A percentile compares a stretch with the other conserved stretches of the same genome.
These are phyloP conservation scores for Termitomyces sp. DNA, from an alignment of 768 basidiomycete species.

Conservation along the genomic window DNA sequence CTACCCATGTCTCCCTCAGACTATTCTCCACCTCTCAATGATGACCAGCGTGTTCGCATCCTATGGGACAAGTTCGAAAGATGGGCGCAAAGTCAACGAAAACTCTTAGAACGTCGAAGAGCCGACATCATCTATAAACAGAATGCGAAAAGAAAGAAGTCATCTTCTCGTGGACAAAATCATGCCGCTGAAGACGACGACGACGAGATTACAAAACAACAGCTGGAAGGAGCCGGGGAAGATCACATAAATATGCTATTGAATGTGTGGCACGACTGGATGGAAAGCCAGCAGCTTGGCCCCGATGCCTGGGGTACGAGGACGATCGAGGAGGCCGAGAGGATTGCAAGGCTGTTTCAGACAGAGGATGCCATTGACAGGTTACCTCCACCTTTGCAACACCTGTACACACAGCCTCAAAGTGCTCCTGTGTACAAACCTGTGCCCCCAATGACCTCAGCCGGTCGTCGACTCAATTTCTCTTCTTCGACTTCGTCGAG, in stretches of 20 bases:
- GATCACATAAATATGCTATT: constrained; percentile 28
- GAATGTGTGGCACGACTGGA: constrained; percentile 36
- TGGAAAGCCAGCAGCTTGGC: constrained; percentile 27
- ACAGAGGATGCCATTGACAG: constrained; percentile 32
- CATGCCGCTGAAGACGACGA: constrained; percentile 20
- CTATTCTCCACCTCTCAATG: constrained; percentile 9
- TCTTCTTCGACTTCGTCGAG: constrained; percentile 33
- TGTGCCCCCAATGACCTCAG: constrained; percentile 26
- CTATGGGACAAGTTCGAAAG: constrained; percentile 32
- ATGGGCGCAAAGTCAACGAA: constrained; percentile 24
- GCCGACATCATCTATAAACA: constrained; percentile 22
- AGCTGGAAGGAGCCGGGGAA: constrained; percentile 25
- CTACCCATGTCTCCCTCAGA: constrained; percentile 16
- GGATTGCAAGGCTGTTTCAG: constrained; percentile 28
- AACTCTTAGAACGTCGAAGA: constrained; percentile 19
- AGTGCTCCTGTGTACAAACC: constrained; percentile 14
- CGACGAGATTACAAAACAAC: constrained; percentile 27
- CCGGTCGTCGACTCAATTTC: constrained; percentile 28
- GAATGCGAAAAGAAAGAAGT: constrained; percentile 21
- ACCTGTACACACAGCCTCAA: constrained; percentile 15
- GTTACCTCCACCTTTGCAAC: constrained; percentile 15
- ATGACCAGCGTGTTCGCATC: constrained; percentile 21
- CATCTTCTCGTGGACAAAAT: constrained; percentile 13
- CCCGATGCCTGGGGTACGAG: constrained; percentile 43
- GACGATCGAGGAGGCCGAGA: constrained; percentile 28